Percentiles rank a stretch among this genome's conserved stretches.
Evolutionary conservation across 257 asterid genomes (phyloP).

Genomic region (Solanum chmielewskii): DNA sequence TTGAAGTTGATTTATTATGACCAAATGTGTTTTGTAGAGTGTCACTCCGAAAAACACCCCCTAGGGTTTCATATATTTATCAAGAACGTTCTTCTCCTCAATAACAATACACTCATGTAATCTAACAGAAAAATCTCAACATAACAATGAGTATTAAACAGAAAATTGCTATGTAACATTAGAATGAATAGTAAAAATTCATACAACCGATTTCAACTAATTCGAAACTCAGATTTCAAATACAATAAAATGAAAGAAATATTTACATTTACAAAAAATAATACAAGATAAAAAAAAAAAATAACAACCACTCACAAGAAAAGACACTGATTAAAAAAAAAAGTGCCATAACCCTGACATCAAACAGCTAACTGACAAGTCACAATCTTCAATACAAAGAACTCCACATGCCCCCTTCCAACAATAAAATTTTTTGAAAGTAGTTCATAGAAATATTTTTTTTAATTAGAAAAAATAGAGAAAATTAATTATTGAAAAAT

Average conservation of each 20-base stretch:
- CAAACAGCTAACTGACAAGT: conserved; percentile 5
- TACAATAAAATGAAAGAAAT: not conserved
- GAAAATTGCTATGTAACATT: not conserved
- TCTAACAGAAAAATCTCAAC: fast-evolving
- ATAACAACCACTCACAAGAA: not conserved
- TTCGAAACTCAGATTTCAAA: not conserved
- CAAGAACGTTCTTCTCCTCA: not conserved
- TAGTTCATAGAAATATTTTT: not conserved
- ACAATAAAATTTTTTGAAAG: not conserved
- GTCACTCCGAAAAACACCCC: not conserved
- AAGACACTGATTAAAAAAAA: not conserved
- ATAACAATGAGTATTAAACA: not conserved
- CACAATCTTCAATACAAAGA: not conserved
- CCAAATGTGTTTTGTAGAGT: not conserved
- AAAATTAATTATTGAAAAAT: conserved; percentile 5
- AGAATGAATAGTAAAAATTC: not conserved
- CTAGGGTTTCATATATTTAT: not conserved
- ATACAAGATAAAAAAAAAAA: not conserved
- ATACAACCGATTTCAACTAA: not conserved
- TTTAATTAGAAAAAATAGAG: not conserved
- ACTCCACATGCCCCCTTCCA: not conserved
- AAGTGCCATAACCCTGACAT: not conserved
- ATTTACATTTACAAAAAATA: not conserved
- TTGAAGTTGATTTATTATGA: not conserved
- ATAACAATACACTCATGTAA: not conserved